These are phyloP conservation scores for Lactarius pseudohatsudake DNA, from an alignment of 768 basidiomycete species.

Conservation along the genomic window DNA sequence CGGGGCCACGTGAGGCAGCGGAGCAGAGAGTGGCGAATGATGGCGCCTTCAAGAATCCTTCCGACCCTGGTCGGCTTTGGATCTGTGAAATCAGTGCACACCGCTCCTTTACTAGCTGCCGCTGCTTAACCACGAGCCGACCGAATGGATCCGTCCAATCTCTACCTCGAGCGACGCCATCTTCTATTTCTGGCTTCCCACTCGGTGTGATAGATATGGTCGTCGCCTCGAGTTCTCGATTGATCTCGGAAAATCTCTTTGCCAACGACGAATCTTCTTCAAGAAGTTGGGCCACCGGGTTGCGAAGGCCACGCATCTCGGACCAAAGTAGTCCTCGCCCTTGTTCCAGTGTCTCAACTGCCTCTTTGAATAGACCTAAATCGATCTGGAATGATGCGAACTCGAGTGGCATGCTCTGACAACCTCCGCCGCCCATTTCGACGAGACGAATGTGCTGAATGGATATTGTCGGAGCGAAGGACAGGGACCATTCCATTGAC, in stretches of 20 bases:
- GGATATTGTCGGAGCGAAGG: background rate
- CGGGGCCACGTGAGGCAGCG: background rate
- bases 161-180: background rate
- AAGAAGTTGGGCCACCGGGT: background rate
- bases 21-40: background rate
- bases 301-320: background rate
- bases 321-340: conserved; percentile 5
- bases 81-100: background rate
- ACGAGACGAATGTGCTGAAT: conserved; percentile 3
- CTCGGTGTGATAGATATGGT: background rate
- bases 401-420: background rate
- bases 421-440: background rate
- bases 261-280: background rate
- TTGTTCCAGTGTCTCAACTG: conserved; percentile 8
- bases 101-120: background rate
- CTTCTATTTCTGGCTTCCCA: background rate
- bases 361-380: background rate
- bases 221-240: background rate
- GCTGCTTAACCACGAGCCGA: background rate
- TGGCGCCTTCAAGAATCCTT: background rate
- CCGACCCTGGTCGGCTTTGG: background rate
- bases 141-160: background rate
- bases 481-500: background rate
- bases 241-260: background rate
- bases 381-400: background rate